A percentile compares a stretch with the other conserved stretches of the same genome.
Evolutionary conservation across 352 stramenopile species (phyloP).

Genomic region (Globisporangium heterothallicum): DNA sequence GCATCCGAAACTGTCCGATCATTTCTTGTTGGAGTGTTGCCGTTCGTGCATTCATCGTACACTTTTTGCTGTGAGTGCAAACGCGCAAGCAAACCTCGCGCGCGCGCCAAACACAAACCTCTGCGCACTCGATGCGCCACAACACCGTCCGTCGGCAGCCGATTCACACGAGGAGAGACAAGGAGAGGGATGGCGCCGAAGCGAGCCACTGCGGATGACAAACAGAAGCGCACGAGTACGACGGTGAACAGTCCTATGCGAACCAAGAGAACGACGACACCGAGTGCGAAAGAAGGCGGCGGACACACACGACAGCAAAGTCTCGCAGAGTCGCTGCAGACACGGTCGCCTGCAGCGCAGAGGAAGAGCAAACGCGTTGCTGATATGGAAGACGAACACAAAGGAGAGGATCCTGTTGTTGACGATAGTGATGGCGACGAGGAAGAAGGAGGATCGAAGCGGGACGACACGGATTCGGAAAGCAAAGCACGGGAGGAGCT

Average conservation of each 20-base stretch:
- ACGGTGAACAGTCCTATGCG: background rate
- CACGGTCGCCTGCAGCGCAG: too few relatives aligned
- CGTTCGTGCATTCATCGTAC: background rate
- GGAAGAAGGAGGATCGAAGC: constrained; percentile 6
- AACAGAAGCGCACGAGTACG: too few relatives aligned
- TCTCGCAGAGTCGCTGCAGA: too few relatives aligned
- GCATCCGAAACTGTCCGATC: background rate
- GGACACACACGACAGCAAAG: too few relatives aligned
- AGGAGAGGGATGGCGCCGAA: background rate
- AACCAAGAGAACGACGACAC: too few relatives aligned
- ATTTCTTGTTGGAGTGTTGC: background rate
- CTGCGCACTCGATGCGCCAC: too few relatives aligned
- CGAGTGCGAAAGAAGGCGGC: too few relatives aligned
- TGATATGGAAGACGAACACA: background rate
- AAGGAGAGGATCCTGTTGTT: background rate
- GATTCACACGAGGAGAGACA: background rate
- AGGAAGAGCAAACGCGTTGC: background rate
- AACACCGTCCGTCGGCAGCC: too few relatives aligned
- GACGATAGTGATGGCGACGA: background rate
- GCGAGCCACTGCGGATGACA: background rate
- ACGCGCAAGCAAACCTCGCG: too few relatives aligned
- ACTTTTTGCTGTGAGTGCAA: too few relatives aligned
- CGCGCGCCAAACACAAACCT: too few relatives aligned
- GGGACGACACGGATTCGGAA: background rate
- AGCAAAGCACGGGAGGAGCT: background rate